Conservation (phyloP, 306 rosid species). For the Gastrolobium bilobum region DNA sequence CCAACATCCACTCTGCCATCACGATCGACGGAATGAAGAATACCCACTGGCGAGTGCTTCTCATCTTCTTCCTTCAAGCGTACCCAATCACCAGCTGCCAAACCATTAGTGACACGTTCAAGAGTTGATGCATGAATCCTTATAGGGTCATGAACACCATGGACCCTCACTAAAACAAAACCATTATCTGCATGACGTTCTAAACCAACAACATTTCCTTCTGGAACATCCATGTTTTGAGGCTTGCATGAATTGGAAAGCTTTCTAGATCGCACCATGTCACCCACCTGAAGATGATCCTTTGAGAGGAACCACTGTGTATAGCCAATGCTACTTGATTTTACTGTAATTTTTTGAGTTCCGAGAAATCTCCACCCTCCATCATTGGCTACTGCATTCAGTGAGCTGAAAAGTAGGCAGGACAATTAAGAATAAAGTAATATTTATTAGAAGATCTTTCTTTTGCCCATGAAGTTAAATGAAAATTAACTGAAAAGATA, state of each 20-base stretch:
- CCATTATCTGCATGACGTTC: slow-evolving; percentile 66
- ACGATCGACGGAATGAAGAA: slow-evolving; percentile 78
- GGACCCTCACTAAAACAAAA: slow-evolving; percentile 81
- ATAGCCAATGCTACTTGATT: slow-evolving; percentile 64
- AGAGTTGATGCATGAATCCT: slow-evolving; percentile 71
- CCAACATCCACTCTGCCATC: slow-evolving; percentile 73
- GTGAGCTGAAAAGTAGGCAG: slow-evolving; percentile 62
- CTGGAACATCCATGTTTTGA: slow-evolving; percentile 83
- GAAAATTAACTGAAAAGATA: slow-evolving; percentile 34
- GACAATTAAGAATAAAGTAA: slow-evolving; percentile 36
- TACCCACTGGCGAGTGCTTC: slow-evolving; percentile 86
- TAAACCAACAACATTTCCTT: slow-evolving; percentile 83
- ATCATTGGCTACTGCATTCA: slow-evolving; percentile 63
- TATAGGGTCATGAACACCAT: slow-evolving; percentile 81
- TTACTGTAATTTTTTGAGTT: slow-evolving; percentile 51
- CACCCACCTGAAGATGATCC: slow-evolving; percentile 87
- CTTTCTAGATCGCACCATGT: slow-evolving; percentile 87
- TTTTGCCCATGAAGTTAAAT: slow-evolving; percentile 28
- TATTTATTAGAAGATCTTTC: slow-evolving; percentile 5
- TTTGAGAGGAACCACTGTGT: slow-evolving; percentile 84
- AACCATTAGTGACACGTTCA: slow-evolving; percentile 80
- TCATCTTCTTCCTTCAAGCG: slow-evolving; percentile 64
- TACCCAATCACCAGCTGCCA: slow-evolving; percentile 90
- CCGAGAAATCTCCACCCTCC: slow-evolving; percentile 73
- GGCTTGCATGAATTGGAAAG: slow-evolving; percentile 69